These are phyloP conservation scores for Paspalum vaginatum DNA, from an alignment of 176 grass and related monocot species.

Conservation along the genomic window DNA sequence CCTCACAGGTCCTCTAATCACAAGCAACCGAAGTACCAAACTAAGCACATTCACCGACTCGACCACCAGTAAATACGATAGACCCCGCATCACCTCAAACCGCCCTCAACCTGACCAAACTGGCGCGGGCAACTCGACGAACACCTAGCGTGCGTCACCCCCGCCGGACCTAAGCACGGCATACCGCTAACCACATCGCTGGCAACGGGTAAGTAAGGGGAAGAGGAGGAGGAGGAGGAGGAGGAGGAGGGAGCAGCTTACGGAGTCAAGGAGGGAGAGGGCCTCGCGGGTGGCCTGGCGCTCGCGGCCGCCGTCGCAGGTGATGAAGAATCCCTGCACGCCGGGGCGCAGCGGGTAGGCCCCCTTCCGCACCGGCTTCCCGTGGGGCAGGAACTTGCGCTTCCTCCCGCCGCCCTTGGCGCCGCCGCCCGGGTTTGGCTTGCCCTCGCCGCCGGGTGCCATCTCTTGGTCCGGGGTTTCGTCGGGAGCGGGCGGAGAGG, in stretches of 20 bases:
- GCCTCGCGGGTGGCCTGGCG: conserved; percentile 88
- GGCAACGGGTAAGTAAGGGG: neutral
- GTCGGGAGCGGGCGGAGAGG: neutral
- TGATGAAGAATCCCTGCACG: conserved; percentile 95
- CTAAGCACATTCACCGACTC: no score
- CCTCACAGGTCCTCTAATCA: no score
- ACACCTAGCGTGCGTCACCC: neutral
- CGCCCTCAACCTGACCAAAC: neutral
- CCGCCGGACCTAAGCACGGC: neutral
- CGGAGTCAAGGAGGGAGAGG: conserved; percentile 78
- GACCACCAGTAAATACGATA: no score
- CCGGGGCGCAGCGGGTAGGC: conserved; percentile 72
- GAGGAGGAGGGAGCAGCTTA: conserved; percentile 2
- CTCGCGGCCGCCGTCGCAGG: conserved; percentile 92
- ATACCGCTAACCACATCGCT: no score
- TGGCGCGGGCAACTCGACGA: neutral
- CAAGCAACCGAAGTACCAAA: neutral
- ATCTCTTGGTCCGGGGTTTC: conserved; percentile 28
- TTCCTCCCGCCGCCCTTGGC: conserved; percentile 63
- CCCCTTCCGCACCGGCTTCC: conserved; percentile 85
- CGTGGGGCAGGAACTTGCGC: conserved; percentile 83
- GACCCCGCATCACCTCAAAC: neutral
- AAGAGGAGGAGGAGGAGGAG: neutral
- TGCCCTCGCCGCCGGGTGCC: conserved; percentile 55
- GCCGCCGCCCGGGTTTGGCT: conserved; percentile 34